A percentile compares a stretch with the other conserved stretches of the same genome.
These are phyloP conservation scores for Termitomyces sp. DNA, from an alignment of 768 basidiomycete species.

Conservation along the genomic window DNA sequence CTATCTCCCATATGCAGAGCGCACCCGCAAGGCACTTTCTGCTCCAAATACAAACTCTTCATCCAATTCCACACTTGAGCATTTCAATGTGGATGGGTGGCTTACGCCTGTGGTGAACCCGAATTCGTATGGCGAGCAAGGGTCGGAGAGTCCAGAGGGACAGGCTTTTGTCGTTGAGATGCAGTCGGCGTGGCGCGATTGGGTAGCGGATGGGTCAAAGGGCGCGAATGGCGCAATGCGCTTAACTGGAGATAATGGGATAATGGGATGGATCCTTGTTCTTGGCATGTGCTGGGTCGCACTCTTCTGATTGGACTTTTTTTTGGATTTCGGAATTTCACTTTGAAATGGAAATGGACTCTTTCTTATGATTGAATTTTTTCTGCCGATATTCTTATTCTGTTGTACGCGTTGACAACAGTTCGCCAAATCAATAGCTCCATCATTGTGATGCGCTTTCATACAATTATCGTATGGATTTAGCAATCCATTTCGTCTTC, in stretches of 20 bases:
- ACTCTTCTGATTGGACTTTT: slow-evolving; percentile 3
- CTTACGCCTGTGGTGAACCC: slow-evolving; percentile 77
- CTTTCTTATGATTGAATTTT: background rate
- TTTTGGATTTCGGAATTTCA: background rate
- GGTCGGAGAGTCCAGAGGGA: slow-evolving; percentile 64
- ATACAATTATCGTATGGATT: too few relatives aligned
- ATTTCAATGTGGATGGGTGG: slow-evolving; percentile 63
- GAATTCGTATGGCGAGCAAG: slow-evolving; percentile 42
- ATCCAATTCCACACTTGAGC: slow-evolving; percentile 27
- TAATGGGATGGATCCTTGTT: background rate
- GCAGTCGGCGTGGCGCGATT: slow-evolving; percentile 74
- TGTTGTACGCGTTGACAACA: background rate
- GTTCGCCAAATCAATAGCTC: background rate
- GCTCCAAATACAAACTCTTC: slow-evolving; percentile 17
- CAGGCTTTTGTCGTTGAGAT: slow-evolving; percentile 79
- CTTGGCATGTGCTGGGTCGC: slow-evolving; percentile 7
- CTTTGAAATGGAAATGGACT: background rate
- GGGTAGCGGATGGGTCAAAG: slow-evolving; percentile 53
- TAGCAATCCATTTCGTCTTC: too few relatives aligned
- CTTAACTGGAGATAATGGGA: background rate
- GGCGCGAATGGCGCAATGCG: slow-evolving; percentile 42
- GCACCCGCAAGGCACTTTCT: slow-evolving; percentile 40
- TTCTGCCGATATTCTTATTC: background rate
- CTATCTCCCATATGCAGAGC: slow-evolving; percentile 57
- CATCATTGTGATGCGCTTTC: too few relatives aligned